These are phyloP conservation scores for Agarophyton chilense DNA, from an alignment of 23 red algal genomes.

Conservation along the genomic window DNA sequence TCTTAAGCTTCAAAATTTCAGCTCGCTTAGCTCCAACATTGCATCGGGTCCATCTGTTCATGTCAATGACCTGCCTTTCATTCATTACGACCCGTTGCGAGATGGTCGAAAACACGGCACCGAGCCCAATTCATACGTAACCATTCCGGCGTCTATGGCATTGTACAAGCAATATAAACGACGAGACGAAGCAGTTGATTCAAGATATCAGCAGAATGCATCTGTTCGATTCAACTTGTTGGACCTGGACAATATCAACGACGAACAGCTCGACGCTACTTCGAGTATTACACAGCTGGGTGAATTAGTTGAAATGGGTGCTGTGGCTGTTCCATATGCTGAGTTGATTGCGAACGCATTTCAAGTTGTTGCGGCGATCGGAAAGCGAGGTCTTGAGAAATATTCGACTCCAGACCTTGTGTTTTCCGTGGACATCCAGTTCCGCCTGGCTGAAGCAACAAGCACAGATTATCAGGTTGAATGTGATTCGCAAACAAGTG, in stretches of 20 bases:
- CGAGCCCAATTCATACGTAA: conserved; percentile 3
- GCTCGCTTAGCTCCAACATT: background rate
- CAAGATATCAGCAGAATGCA: background rate
- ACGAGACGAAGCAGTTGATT: background rate
- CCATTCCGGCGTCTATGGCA: conserved; percentile 19
- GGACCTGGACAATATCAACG: conserved; percentile 16
- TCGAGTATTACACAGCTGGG: conserved; percentile 20
- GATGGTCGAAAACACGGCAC: background rate
- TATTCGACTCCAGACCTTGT: conserved; percentile 9
- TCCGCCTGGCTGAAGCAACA: background rate
- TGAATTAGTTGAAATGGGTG: background rate
- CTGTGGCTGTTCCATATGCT: conserved; percentile 8
- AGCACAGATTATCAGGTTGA: too few relatives aligned
- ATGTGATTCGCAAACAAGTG: too few relatives aligned
- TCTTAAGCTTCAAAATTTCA: too few relatives aligned
- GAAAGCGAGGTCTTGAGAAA: conserved; percentile 25
- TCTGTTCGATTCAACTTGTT: conserved; percentile 22
- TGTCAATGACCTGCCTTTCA: conserved; percentile 1
- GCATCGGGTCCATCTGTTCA: background rate
- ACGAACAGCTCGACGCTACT: background rate
- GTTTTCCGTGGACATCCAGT: conserved; percentile 14
- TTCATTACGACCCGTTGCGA: conserved; percentile 18
- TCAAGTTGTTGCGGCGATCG: background rate
- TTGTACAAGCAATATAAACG: conserved; percentile 5
- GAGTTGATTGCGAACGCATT: conserved; percentile 18